Evolutionary conservation across 805 yeast species (phyloP).

Genomic region (Saccharomyces mikatae): DNA sequence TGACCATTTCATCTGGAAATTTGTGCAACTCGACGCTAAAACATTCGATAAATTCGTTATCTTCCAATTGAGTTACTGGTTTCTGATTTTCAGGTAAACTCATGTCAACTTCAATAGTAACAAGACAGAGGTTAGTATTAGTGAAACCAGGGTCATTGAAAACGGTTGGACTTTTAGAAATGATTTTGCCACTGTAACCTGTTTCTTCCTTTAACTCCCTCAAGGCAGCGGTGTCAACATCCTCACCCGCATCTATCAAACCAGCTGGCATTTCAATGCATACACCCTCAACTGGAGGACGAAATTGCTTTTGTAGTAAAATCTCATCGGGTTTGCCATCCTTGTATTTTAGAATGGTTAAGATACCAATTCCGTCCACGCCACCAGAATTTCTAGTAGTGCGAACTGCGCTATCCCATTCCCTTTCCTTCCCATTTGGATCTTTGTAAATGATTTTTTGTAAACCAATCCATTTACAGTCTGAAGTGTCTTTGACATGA

Average conservation of each 20-base stretch:
- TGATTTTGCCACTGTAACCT: slow-evolving; percentile 71
- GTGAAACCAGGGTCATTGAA: slow-evolving; percentile 84
- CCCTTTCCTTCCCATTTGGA: slow-evolving; percentile 60
- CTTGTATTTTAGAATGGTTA: slow-evolving; percentile 54
- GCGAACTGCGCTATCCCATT: slow-evolving; percentile 88
- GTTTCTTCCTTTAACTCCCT: slow-evolving; percentile 90
- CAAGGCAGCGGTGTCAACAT: slow-evolving; percentile 69
- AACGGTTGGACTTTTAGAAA: slow-evolving; percentile 39
- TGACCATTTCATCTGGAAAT: slow-evolving; percentile 46
- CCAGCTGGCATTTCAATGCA: slow-evolving; percentile 96
- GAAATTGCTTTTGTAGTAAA: slow-evolving; percentile 77
- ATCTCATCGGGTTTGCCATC: slow-evolving; percentile 42
- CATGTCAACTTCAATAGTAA: slow-evolving; percentile 71
- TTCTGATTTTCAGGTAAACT: slow-evolving; percentile 52
- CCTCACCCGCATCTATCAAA: slow-evolving; percentile 74
- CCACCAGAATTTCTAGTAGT: slow-evolving; percentile 54
- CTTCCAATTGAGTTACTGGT: slow-evolving; percentile 75
- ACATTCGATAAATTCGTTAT: slow-evolving; percentile 87
- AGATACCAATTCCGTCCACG: slow-evolving; percentile 85
- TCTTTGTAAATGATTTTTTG: slow-evolving; percentile 62
- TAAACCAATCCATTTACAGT: slow-evolving; percentile 62
- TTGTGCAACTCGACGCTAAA: slow-evolving; percentile 58
- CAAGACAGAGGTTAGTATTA: slow-evolving; percentile 77
- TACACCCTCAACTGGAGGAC: slow-evolving; percentile 87
- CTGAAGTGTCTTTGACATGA: slow-evolving; percentile 30